These are phyloP conservation scores for Trichophyton equinum DNA, from an alignment of 2,329 filamentous ascomycete genomes.

Conservation along the genomic window DNA sequence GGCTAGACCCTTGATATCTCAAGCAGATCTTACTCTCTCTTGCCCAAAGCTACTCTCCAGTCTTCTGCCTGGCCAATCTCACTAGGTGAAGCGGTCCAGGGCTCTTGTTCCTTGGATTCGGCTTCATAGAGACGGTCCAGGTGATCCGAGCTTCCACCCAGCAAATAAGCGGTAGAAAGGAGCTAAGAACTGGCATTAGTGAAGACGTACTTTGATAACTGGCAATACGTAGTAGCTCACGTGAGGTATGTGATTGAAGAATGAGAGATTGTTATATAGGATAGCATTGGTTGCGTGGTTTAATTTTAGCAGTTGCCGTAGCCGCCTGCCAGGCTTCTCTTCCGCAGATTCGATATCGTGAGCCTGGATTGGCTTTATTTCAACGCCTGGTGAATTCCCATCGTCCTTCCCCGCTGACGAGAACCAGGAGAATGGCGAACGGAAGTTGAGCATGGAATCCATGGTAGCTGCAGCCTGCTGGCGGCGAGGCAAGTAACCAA, in stretches of 20 bases:
- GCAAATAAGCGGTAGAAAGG: constrained; percentile 70
- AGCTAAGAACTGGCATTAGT: constrained; percentile 34
- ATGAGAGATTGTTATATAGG: constrained; percentile 60
- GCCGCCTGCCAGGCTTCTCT: constrained; percentile 65
- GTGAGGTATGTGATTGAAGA: constrained; percentile 75
- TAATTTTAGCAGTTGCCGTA: constrained; percentile 81
- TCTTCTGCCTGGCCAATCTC: constrained; percentile 65
- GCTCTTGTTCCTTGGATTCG: constrained; percentile 57
- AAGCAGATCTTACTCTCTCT: constrained; percentile 43
- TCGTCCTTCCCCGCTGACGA: not conserved
- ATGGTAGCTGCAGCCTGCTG: constrained; percentile 1
- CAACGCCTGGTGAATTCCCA: constrained; percentile 17
- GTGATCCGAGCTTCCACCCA: constrained; percentile 62
- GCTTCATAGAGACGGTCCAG: constrained; percentile 70
- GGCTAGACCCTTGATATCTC: not conserved
- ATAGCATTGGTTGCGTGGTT: constrained; percentile 88
- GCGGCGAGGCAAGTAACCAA: not conserved
- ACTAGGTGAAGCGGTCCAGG: constrained; percentile 71
- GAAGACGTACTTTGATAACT: not conserved
- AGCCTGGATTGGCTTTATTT: constrained; percentile 55
- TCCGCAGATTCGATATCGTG: constrained; percentile 68
- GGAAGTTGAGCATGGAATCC: constrained; percentile 16
- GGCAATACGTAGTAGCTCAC: constrained; percentile 27
- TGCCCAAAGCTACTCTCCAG: constrained; percentile 75
- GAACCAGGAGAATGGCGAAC: constrained; percentile 7